Conservation (phyloP, 371 early-diverging fungal species). For the Mortierella sp. region DNA sequence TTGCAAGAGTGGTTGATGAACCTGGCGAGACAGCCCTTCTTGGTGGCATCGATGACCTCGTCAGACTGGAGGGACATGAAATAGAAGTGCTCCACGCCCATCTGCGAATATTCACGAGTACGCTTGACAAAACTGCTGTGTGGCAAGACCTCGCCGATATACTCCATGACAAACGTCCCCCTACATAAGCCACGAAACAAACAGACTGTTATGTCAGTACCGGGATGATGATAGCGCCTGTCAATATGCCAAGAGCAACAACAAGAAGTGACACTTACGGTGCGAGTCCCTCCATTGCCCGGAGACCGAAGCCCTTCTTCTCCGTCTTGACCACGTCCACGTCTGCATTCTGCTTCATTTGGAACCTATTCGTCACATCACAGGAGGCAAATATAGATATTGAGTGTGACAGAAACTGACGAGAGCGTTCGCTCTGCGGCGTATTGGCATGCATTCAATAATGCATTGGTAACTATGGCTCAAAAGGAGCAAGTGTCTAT, state of each 20-base stretch:
- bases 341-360: slow-evolving; percentile 81
- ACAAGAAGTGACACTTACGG: slow-evolving; percentile 58
- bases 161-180: slow-evolving; percentile 92
- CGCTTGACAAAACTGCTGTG: slow-evolving; percentile 82
- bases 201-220: too few relatives aligned
- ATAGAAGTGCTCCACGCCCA: slow-evolving; percentile 93
- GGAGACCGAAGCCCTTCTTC: slow-evolving; percentile 93
- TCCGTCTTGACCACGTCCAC: slow-evolving; percentile 90
- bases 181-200: slow-evolving; percentile 12
- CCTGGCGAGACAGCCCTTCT: slow-evolving; percentile 89
- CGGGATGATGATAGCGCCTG: too few relatives aligned
- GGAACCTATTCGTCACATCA: slow-evolving; percentile 73
- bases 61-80: slow-evolving; percentile 95
- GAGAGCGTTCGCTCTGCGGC: too few relatives aligned
- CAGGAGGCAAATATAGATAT: not conserved
- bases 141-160: slow-evolving; percentile 95
- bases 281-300: slow-evolving; percentile 73
- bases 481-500: too few relatives aligned
- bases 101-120: slow-evolving; percentile 79
- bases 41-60: slow-evolving; percentile 95
- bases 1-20: slow-evolving; percentile 96
- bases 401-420: too few relatives aligned
- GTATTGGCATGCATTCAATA: too few relatives aligned
- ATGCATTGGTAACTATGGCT: too few relatives aligned
- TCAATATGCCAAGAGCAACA: not conserved